Conservation (phyloP, 1,284 basidiomycete genomes). For the Papiliotrema laurentii region DNA sequence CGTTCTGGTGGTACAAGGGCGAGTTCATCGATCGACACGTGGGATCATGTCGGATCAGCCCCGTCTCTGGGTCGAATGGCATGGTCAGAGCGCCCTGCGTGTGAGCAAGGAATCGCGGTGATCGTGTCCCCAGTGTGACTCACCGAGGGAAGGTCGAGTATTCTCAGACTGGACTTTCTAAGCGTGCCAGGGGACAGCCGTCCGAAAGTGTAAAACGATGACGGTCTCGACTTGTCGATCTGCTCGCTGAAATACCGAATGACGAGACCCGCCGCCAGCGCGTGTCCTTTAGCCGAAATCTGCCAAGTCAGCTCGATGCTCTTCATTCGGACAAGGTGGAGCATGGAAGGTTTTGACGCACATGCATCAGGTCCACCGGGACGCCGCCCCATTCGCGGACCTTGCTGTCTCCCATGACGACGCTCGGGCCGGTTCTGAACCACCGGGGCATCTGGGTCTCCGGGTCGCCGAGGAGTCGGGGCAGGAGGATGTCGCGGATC, state of each 20-base stretch:
- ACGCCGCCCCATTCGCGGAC: constrained; percentile 36
- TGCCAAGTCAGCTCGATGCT: constrained; percentile 7
- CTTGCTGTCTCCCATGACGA: constrained; percentile 35
- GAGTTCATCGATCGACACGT: constrained; percentile 39
- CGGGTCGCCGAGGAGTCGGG: constrained; percentile 36
- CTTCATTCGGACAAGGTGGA: no score
- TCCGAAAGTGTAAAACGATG: constrained; percentile 10
- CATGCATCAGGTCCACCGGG: constrained; percentile 44
- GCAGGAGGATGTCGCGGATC: constrained; percentile 40
- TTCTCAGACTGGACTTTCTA: constrained; percentile 10
- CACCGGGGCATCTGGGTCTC: constrained; percentile 36
- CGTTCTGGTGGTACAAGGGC: neutral
- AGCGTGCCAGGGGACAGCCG: constrained; percentile 12
- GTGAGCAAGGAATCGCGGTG: neutral
- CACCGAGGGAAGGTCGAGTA: constrained; percentile 20
- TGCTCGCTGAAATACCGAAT: constrained; percentile 37
- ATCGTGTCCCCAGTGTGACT: constrained; percentile 1
- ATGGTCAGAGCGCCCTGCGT: constrained; percentile 13
- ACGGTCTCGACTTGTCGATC: constrained; percentile 13
- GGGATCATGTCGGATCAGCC: constrained; percentile 13
- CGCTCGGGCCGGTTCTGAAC: constrained; percentile 40
- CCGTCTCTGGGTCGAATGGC: constrained; percentile 12
- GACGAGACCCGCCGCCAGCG: constrained; percentile 34
- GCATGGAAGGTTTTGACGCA: constrained; percentile 22
- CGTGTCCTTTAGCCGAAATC: constrained; percentile 42